Base-by-base conservation (phyloP, 768 basidiomycete genomes). In the Termitomyces bulborhizus region DNA sequence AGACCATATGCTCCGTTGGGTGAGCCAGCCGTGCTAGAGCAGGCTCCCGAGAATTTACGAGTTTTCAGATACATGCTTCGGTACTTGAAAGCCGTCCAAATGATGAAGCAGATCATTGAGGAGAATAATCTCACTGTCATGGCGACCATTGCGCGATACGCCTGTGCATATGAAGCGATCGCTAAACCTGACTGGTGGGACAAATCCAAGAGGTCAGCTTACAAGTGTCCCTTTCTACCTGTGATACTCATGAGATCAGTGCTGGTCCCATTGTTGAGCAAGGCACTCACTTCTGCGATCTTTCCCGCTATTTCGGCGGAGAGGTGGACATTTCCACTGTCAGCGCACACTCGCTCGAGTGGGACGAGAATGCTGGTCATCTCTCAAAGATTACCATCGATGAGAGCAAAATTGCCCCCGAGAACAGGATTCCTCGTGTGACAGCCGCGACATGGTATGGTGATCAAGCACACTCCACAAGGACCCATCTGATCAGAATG, bases 281-380 rank as follows among this genome's bases (percentile, higher is more conserved):
- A 74, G 95, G 92, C 46, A 98, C 96, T 13, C 96, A 98, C 75
- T 96, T 98, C 74, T 94, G 92, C 63, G 94, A 98, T 73, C 80
- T 97, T 43, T 97, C 93, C 40, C 88, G 96, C 61, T 96, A 96
- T 77, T 98, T 98, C 66, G 96, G 95, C 50, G 96, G 96, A 15
- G 91, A 96, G 61, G 92, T 97, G 55, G 91, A 97, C 65, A 84
- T 95, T 57, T 73, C 83, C 50, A 81, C 80, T 34, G 88, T 93
- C 40, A 73, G 68, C 39, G 96, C 95, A 15, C 91, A 93, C 66
- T 92, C 94, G 8, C 79, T 98, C 32, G 95, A 96, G 66, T 93
- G 88, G 88, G 77, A 92, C 67, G 95, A 98, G 70, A 81, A 84
- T 60, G 88, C 96, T 9, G 96, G 96, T 34, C 71, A 82, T 16